Evolutionary conservation across 768 basidiomycete genomes (phyloP).

Genomic region (Chalciporus chontae): DNA sequence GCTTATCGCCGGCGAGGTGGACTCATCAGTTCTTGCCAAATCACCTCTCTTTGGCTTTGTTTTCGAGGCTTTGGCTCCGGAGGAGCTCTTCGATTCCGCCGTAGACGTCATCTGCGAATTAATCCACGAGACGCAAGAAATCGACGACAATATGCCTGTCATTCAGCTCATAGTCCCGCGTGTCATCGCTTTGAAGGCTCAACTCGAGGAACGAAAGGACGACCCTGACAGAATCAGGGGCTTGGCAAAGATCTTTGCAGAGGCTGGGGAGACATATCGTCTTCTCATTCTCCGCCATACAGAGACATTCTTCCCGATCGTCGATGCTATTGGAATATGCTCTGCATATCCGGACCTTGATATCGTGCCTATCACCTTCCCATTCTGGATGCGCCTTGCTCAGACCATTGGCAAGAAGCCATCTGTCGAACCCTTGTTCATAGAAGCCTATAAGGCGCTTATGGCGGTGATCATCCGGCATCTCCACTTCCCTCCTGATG

Average conservation of each 20-base stretch:
- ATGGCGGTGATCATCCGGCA: slow-evolving; percentile 86
- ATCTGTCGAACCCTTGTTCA: slow-evolving; percentile 69
- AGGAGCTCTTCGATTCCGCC: slow-evolving; percentile 89
- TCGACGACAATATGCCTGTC: slow-evolving; percentile 87
- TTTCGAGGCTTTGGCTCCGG: slow-evolving; percentile 80
- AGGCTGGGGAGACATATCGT: slow-evolving; percentile 96
- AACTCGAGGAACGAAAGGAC: slow-evolving; percentile 56
- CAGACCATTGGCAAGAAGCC: slow-evolving; percentile 78
- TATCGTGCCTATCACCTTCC: slow-evolving; percentile 95
- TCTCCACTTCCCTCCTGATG: slow-evolving; percentile 84
- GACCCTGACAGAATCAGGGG: slow-evolving; percentile 89
- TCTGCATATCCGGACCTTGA: slow-evolving; percentile 92
- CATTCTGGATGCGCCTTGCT: slow-evolving; percentile 98
- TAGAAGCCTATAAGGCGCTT: slow-evolving; percentile 79
- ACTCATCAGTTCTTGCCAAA: slow-evolving; percentile 56
- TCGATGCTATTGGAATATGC: slow-evolving; percentile 91
- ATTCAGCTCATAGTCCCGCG: slow-evolving; percentile 86
- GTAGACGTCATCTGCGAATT: slow-evolving; percentile 91
- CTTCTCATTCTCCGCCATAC: slow-evolving; percentile 84
- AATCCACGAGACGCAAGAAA: slow-evolving; percentile 97
- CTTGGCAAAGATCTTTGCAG: slow-evolving; percentile 88
- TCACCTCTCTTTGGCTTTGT: slow-evolving; percentile 78
- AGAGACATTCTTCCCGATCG: slow-evolving; percentile 90
- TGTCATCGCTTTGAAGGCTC: slow-evolving; percentile 69
- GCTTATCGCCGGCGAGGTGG: slow-evolving; percentile 84